Evolutionary conservation across 257 asterid genomes (phyloP), one percentile per base, ranked within the genome.

Genomic region (Forsythia viridissima): DNA sequence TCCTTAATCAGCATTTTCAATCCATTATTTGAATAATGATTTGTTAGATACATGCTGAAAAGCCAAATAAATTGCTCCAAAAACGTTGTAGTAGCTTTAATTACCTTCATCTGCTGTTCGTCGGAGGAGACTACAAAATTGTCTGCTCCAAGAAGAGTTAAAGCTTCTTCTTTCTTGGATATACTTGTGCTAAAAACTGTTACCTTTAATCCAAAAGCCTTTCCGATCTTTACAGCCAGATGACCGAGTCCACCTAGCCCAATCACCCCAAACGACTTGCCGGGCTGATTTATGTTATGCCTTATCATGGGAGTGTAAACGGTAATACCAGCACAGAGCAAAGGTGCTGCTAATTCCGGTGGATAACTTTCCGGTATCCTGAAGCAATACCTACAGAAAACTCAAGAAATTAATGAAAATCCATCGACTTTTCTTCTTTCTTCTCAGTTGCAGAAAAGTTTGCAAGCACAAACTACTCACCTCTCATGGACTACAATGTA

Each of bases 181-280:
- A 81, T 40, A 81, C 92, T 92, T n/a, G 99, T 92, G 90, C 99
- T 95, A 70, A 95, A 92, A 59, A 95, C 97, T 0, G 95, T 91
- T 37, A 95, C 97, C 61, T 92, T 90, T 85, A 95, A 81, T 55
- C 99, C 99, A 78, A 95, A 93, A 43, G 98, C 97, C 88, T 90
- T 95, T 43, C 99, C 99, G 79, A 93, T 89, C 84, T 95, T 95
- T 76, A 95, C 98, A 0, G 99, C 99, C 80, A 95, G 80, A 85
- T 95, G 99, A 18, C 99, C 99, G 4, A 95, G 94, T 13, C 99
- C 99, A 68, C 99, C 99, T 18, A 95, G 86, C 52, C 99, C 99
- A 44, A 95, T 81, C 66, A 95, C 92, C 63, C 99, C 99, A 73
- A 95, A 79, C n/a, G 97, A 90, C 76, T 95, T 95, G 12, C 97